Conservation (phyloP, 2,329 filamentous ascomycete genomes). For the Fusarium oligoseptatum region DNA sequence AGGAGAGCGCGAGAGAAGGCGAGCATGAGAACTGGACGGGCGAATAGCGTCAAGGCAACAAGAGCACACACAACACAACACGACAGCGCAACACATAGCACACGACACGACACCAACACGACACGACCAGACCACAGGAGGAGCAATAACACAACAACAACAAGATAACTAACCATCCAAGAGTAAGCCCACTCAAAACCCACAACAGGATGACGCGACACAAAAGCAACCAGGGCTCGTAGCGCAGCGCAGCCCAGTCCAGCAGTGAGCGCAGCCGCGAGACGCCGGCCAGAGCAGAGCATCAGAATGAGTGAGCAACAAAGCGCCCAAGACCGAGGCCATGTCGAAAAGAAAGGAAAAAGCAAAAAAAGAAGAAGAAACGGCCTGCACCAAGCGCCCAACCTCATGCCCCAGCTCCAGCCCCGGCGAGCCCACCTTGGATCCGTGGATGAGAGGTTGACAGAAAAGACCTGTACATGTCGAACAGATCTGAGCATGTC, state of each 20-base stretch:
- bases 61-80: conserved; percentile 42
- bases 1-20: conserved; percentile 34
- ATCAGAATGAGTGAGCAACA: conserved; percentile 12
- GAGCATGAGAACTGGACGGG: conserved; percentile 24
- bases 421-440: conserved; percentile 11
- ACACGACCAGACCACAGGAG: conserved; percentile 32
- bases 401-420: conserved; percentile 25
- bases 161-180: conserved; percentile 15
- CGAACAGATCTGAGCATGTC: conserved; percentile 26
- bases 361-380: conserved; percentile 23
- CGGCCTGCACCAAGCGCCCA: conserved; percentile 26
- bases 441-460: conserved; percentile 4
- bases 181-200: conserved; percentile 24
- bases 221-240: conserved; percentile 21
- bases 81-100: conserved; percentile 42
- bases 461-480: conserved; percentile 18
- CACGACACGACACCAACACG: conserved; percentile 42
- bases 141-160: conserved; percentile 32
- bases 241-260: conserved; percentile 22
- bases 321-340: conserved; percentile 18
- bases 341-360: conserved; percentile 17
- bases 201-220: conserved; percentile 37
- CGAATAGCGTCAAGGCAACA: conserved; percentile 36
- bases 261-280: conserved; percentile 26
- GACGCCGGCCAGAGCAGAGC: conserved; percentile 20